Evolutionary conservation across 192 early-diverging fungal genomes (phyloP), one percentile per base, ranked within the genome.

Genomic region (Coemansia sp.): DNA sequence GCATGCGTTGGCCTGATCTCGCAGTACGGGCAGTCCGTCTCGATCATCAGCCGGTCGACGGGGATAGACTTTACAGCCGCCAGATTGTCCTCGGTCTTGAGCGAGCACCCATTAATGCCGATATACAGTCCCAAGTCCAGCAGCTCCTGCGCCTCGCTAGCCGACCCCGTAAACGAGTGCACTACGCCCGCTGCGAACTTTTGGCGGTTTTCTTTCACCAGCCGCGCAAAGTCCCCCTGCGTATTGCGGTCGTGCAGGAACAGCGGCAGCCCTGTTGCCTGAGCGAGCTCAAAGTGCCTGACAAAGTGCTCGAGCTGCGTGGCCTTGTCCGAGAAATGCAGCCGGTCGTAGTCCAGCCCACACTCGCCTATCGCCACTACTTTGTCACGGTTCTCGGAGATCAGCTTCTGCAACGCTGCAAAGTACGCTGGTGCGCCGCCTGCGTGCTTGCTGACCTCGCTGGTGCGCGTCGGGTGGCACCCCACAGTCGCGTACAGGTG

Each of bases 341-440:
- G 77, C 7, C 97, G 88, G 74, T 99, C 97, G 75, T 96, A 99
- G 75, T 99, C 97, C 69, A 87, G 84, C 10, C 97, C 97, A 67
- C 93, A 96, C 69, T 99, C 97, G 37, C 97, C 97, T 70, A 99
- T 87, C 2, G 96, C 97, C 3, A 96, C 93, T 1, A 99, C 86
- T 42, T 86, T 86, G 55, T 73, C 81, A 19, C 72, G 70, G 26
- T 82, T 75, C 3, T 32, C 37, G 17, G 78, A 68, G 35, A 76
- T 79, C 28, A 77, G 63, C 6, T 80, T 67, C 39, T 84, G 76
- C 23, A 92, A 70, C 19, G 63, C 75, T 28, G 77, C 64, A 63
- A 87, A 89, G 64, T 94, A 95, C 10, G 72, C 85, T 10, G 89
- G 82, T 3, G 90, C 89, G 10, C 90, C 91, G 32, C 68, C 77